phyloP scores from a whole-genome alignment of 2,329 filamentous ascomycete species.

The Botrytis tulipae region DNA sequence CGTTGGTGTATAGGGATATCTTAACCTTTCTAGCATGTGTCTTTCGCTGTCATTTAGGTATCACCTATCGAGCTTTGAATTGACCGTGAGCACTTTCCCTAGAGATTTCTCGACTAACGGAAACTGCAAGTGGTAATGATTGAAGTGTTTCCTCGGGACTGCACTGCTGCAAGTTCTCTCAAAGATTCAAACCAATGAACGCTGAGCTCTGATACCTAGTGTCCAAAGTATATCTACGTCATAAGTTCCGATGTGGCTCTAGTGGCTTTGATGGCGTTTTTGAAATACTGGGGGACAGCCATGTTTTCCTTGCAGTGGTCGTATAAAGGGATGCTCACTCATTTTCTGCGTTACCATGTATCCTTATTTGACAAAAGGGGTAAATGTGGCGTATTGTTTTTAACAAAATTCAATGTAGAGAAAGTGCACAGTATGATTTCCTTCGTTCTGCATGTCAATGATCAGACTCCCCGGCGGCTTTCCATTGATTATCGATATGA shows the following conservation, averaged over 20 bases:
- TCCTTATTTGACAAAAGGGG: neutral
- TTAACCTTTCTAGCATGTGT: too few relatives aligned
- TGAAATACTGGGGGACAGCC: neutral
- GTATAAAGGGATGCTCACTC: neutral
- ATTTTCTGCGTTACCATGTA: neutral
- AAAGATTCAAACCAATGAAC: neutral
- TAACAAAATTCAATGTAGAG: rapidly evolving
- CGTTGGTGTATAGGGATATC: neutral
- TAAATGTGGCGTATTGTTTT: neutral
- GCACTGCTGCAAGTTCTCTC: neutral
- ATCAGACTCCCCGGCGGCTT: too few relatives aligned
- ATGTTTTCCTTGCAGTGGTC: neutral
- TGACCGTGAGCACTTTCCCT: neutral
- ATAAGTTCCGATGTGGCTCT: neutral
- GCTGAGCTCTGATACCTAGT: neutral
- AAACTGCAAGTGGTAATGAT: neutral
- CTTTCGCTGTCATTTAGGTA: too few relatives aligned
- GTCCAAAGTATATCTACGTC: neutral
- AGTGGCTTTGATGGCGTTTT: neutral
- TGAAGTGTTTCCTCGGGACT: neutral
- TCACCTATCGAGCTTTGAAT: neutral
- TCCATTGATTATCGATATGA: neutral
- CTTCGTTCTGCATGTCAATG: neutral
- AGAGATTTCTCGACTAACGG: neutral
- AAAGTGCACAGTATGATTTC: neutral